Evolutionary conservation across 805 yeast genomes (phyloP).

Genomic region (Blastobotrys chiropterorum): DNA sequence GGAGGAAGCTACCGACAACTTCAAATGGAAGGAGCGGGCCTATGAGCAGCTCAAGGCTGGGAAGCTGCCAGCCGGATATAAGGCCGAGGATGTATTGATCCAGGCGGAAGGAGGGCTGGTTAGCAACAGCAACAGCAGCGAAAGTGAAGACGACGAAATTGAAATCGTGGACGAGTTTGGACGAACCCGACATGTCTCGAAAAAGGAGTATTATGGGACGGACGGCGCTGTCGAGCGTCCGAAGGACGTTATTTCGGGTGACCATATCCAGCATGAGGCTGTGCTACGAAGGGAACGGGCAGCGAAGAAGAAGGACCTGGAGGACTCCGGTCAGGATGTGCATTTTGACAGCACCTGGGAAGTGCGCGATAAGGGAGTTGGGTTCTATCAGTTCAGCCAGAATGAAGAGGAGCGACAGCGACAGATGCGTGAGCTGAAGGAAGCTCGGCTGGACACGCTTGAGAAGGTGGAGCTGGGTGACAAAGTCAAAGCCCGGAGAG

Average conservation of each 20-base stretch:
- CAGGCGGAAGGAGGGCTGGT: neutral
- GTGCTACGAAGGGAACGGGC: slow-evolving; percentile 6
- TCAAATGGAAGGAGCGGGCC: neutral
- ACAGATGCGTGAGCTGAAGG: slow-evolving; percentile 17
- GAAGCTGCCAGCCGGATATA: neutral
- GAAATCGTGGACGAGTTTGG: slow-evolving; percentile 23
- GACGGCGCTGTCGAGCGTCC: neutral
- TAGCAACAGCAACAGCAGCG: slow-evolving; percentile 1
- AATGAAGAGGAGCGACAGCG: slow-evolving; percentile 10
- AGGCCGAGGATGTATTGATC: neutral
- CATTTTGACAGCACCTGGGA: slow-evolving; percentile 24
- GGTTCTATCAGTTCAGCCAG: slow-evolving; percentile 19
- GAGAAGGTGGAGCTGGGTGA: neutral
- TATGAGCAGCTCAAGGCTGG: neutral
- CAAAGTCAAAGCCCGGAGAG: neutral
- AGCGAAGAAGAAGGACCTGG: neutral
- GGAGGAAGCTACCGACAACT: neutral
- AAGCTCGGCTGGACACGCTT: neutral
- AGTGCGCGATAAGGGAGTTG: slow-evolving; percentile 20
- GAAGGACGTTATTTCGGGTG: slow-evolving; percentile 14
- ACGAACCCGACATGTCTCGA: slow-evolving; percentile 18
- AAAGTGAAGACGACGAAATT: slow-evolving; percentile 5
- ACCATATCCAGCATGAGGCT: slow-evolving; percentile 19
- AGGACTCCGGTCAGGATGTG: slow-evolving; percentile 1
- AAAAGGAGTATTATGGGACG: neutral